Evolutionary conservation across 495 filamentous ascomycete genomes (phyloP), one percentile per base, ranked within the genome.

Genomic region (Aspergillus hancockii): DNA sequence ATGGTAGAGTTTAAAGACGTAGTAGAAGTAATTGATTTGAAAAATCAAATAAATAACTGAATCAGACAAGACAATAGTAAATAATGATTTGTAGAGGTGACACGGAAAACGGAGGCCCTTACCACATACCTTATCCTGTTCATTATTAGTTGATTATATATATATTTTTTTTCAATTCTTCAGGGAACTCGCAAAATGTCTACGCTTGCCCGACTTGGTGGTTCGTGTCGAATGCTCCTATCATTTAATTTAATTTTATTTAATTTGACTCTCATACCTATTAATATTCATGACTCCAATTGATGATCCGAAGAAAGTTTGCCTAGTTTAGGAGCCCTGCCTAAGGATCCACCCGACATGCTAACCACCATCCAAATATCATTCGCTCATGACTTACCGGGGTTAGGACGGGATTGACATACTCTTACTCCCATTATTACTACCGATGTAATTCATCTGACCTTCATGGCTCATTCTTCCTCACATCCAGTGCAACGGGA

Each of bases 1-100:
- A 73, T 73, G 58, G 63, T 70, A 64, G 58, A 55, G 49, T 54
- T 63, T 51, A 57, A 60, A 54, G 23, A 56, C 8, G 19, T 4
- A 38, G n/a, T 7, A 16, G 12, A 41, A n/a, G n/a, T n/a, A n/a
- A 51, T 28, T 28, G 25, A 28, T 28, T 16, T 4, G 18, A 23
- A 36, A 4, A 18, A 31, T n/a, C n/a, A 47, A 34, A 57, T 13
- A n/a, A 13, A 32, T 0, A 25, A 31, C 38, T 2, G 49, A 49
- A 30, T 8, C 8, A 32, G 19, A 47, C 10, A 3, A 3, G 16
- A 10, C 3, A 40, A 9, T 13, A 40, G 25, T 28, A 28, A 28
- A 28, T 28, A 28, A 28, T 28, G 25, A 28, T 28, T 3, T 28
- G 25, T 28, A 28, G 25, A n/a, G n/a, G n/a, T n/a, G 25, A 28